phyloP scores from a whole-genome alignment of 2,329 filamentous ascomycete genomes.

The Fusarium paranaense region DNA sequence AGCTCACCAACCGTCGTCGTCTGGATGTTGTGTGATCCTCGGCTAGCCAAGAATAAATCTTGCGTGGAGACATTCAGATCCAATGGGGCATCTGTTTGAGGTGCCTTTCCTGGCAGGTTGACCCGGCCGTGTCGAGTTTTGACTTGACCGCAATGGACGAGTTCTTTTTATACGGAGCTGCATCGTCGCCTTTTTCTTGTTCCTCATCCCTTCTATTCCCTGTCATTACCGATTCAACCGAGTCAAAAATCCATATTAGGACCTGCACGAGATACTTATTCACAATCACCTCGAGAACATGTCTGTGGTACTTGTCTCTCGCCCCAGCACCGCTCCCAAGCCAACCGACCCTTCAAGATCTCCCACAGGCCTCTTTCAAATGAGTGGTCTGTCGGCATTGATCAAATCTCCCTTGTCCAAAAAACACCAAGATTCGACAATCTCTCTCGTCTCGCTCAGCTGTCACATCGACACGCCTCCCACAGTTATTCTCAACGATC shows the following conservation, averaged over 20 bases:
- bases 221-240: background rate
- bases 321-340: background rate
- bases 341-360: background rate
- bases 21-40: background rate
- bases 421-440: background rate
- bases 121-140: background rate
- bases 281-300: background rate
- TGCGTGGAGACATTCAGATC: background rate
- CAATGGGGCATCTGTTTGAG: background rate
- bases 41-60: background rate
- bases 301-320: background rate
- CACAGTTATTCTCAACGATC: constrained; percentile 6
- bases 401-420: constrained; percentile 19
- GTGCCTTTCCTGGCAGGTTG: constrained; percentile 17
- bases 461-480: constrained; percentile 20
- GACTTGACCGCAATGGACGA: background rate
- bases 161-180: background rate
- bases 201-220: background rate
- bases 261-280: background rate
- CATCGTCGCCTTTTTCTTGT: background rate
- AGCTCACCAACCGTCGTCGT: background rate
- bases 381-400: constrained; percentile 12
- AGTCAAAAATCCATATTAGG: background rate
- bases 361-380: background rate
- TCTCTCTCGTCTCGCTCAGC: background rate